Evolutionary conservation across 1,284 basidiomycete genomes (phyloP), one percentile per base, ranked within the genome.

Genomic region (Rhodotorula sp.): DNA sequence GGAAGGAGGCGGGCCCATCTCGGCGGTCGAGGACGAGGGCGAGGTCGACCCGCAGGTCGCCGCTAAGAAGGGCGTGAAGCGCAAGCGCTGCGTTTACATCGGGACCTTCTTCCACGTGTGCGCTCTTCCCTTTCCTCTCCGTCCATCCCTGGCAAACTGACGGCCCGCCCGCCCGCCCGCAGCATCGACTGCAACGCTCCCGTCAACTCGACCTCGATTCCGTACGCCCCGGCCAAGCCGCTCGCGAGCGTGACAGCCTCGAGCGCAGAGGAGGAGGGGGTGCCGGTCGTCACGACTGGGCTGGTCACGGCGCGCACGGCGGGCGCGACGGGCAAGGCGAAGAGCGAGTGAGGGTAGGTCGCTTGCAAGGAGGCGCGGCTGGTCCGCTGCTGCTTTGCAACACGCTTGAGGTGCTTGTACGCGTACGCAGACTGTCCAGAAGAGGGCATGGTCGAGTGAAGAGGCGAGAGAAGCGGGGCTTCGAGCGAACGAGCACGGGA

Each of bases 141-240:
- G 32, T 4, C 27, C 17, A 9, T 25, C 15, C n/a, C n/a, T n/a
- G 34, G 19, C 32, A 27, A 19, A 37, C 56, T 57, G 13, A 27
- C 27, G 4, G 3, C 9, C 0, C 36, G 8, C 6, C 21, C 25
- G 5, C 25, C 3, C 32, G 2, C n/a, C 50, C 50, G n/a, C 66
- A 68, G 66, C 53, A 68, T 68, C 66, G 60, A 68, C 60, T 68
- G 66, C 66, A 63, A 68, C 48, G 66, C 66, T 13, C 36, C 41
- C 15, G 53, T 29, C 59, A 62, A 63, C 55, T 57, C 61, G 44
- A 68, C 66, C 22, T 27, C 22, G 55, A 51, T 68, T 37, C 66
- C 66, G 3, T 63, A 50, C 66, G 46, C 55, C 1, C 56, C 57
- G n/a, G 1, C 34, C 29, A 21, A 25, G 6, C 44, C 44, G 29